Evolutionary conservation across 2,329 filamentous ascomycete genomes (phyloP).

Genomic region (Xylariaceae sp.): DNA sequence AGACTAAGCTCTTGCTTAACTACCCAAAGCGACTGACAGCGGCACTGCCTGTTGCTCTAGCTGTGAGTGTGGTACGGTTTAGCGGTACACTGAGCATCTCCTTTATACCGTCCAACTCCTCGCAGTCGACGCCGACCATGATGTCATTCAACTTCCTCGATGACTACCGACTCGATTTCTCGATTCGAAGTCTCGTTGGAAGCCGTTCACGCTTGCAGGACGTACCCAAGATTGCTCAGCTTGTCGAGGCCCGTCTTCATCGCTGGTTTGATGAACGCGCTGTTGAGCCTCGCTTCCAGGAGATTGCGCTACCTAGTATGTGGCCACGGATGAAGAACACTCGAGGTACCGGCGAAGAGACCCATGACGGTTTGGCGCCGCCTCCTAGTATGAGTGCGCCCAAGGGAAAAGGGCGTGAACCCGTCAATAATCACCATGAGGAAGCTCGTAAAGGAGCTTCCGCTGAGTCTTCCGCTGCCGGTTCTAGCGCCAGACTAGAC

Average conservation of each 20-base stretch:
- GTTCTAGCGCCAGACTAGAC: constrained; percentile 21
- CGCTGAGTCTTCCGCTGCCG: constrained; percentile 36
- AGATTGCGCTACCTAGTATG: constrained; percentile 74
- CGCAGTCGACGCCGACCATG: constrained; percentile 70
- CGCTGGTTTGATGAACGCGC: constrained; percentile 84
- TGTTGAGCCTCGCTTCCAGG: constrained; percentile 81
- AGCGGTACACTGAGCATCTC: constrained; percentile 91
- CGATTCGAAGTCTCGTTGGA: constrained; percentile 72
- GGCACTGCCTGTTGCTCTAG: constrained; percentile 83
- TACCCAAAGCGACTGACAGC: constrained; percentile 88
- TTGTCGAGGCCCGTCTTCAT: constrained; percentile 74
- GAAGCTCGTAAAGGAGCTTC: constrained; percentile 45
- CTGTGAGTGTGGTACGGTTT: constrained; percentile 88
- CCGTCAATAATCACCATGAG: constrained; percentile 45
- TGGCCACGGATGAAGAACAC: constrained; percentile 85
- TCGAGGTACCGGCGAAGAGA: constrained; percentile 59
- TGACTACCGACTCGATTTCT: constrained; percentile 80
- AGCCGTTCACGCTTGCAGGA: constrained; percentile 76
- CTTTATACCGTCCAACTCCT: constrained; percentile 73
- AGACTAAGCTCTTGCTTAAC: constrained; percentile 91
- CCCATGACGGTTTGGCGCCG: constrained; percentile 39
- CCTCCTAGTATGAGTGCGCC: constrained; percentile 43
- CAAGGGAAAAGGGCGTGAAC: constrained; percentile 50
- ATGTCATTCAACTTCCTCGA: constrained; percentile 92
- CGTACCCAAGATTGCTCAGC: constrained; percentile 80